Evolutionary conservation across 305 asterid genomes (phyloP), one percentile per base, ranked within the genome.

Genomic region (Plantago coronopus): DNA sequence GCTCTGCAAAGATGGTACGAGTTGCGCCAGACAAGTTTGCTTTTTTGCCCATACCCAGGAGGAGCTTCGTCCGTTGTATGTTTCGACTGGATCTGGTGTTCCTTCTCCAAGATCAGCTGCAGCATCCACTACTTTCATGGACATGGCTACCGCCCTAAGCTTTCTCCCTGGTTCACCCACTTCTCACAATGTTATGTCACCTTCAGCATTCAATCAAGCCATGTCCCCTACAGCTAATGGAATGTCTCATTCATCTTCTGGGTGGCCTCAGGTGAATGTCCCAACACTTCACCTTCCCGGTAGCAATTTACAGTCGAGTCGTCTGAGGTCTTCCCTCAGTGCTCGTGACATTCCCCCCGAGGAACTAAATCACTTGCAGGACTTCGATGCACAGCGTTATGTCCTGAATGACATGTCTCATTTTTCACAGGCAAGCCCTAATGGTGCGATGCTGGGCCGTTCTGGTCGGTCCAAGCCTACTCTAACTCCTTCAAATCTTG

Each of bases 401-500:
- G 62, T 72, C 34, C 31, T 77, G 51, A 72, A 73, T 43, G 81
- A 81, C 57, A 0, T 72, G 74, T 75, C 74, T 31, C 66, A 76
- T 65, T 78, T 71, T 67, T 64, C 81, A 8, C 84, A 73, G 73
- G 49, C 74, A 11, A 79, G 62, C n/a, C 77, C 77, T 58, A 76
- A 63, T 68, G 69, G 83, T 61, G 64, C 76, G 25, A 59, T 79
- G 75, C 48, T 78, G 81, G 74, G 50, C 54, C 73, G 74, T 53
- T 67, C 89, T 68, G 77, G 74, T 50, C 75, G 84, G 63, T 70
- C 88, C 2, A 83, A 83, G 65, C 57, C 91, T 4, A 63, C 80
- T 16, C 79, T 84, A 4, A 81, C 89, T 37, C 91, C 96, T 51
- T 87, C 97, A 20, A 90, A 85, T 64, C 91, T 90, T 27, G 96